Evolutionary conservation across 2,329 filamentous ascomycete genomes (phyloP).

Genomic region (Zymoseptoria brevis): DNA sequence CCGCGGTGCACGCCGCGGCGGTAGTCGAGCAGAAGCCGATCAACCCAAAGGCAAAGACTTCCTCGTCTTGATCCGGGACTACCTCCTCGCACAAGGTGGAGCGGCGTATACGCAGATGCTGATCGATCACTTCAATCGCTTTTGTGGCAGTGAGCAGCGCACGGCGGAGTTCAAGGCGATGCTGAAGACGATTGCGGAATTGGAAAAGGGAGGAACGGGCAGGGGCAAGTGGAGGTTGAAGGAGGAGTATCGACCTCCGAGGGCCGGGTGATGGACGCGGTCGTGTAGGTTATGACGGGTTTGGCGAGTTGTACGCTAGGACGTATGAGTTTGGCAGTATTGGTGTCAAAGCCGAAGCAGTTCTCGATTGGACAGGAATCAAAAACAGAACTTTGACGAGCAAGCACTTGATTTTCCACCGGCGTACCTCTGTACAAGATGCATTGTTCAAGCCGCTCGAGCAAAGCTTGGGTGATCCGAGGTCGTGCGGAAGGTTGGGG

Average conservation of each 20-base stretch:
- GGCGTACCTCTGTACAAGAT: too few relatives aligned
- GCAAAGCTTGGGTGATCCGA: too few relatives aligned
- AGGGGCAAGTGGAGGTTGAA: conserved; percentile 53
- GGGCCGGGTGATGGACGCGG: not conserved
- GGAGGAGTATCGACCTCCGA: conserved; percentile 40
- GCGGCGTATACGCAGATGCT: conserved; percentile 74
- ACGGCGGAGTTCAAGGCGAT: conserved; percentile 76
- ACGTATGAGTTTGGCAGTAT: too few relatives aligned
- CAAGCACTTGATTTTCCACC: too few relatives aligned
- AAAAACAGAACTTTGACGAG: too few relatives aligned
- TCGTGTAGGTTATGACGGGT: not conserved
- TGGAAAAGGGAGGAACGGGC: conserved; percentile 50
- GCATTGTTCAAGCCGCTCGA: too few relatives aligned
- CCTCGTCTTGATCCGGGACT: conserved; percentile 59
- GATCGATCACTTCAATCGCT: conserved; percentile 81
- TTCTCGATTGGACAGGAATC: too few relatives aligned
- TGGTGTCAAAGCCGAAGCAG: too few relatives aligned
- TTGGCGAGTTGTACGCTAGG: not conserved
- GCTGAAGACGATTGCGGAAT: conserved; percentile 64
- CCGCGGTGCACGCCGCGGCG: conserved; percentile 16
- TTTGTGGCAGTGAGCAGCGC: conserved; percentile 60
- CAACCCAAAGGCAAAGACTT: conserved; percentile 37
- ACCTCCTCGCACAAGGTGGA: conserved; percentile 69
- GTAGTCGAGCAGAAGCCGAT: conserved; percentile 3
- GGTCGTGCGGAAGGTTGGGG: too few relatives aligned